These are phyloP conservation scores for Colletotrichum navitas DNA, from an alignment of 2,329 filamentous ascomycete genomes.

Conservation along the genomic window DNA sequence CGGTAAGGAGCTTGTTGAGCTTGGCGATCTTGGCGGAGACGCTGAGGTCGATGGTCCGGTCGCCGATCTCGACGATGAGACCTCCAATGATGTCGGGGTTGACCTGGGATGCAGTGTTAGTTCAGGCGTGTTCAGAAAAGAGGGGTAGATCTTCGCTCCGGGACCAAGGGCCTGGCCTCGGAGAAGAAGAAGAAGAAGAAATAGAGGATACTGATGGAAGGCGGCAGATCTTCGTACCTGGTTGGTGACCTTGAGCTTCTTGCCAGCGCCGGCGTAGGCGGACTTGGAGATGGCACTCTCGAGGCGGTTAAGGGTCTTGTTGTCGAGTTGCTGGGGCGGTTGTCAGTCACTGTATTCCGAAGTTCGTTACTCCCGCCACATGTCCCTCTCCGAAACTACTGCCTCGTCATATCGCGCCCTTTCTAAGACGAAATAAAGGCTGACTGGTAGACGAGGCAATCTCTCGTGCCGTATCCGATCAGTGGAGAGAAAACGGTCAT, in stretches of 20 bases:
- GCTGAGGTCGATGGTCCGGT: conserved; percentile 97
- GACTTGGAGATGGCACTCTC: conserved; percentile 93
- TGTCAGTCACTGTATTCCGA: conserved; percentile 44
- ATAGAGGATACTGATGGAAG: conserved; percentile 3
- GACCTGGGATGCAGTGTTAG: conserved; percentile 66
- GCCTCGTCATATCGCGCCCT: not conserved
- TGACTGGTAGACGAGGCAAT: not conserved
- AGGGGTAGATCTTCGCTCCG: not conserved
- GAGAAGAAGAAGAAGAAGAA: not conserved
- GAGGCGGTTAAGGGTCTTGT: conserved; percentile 85
- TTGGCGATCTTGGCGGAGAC: conserved; percentile 94
- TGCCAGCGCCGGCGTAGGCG: conserved; percentile 86
- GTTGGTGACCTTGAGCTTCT: conserved; percentile 98
- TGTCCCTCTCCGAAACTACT: not conserved
- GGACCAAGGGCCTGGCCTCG: not conserved
- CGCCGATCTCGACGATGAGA: conserved; percentile 94
- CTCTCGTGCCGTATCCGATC: not conserved
- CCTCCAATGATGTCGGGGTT: conserved; percentile 96
- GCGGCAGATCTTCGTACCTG: conserved; percentile 67
- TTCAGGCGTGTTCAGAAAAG: not conserved
- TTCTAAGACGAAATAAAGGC: not conserved
- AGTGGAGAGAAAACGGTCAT: not conserved
- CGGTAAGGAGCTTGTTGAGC: conserved; percentile 99
- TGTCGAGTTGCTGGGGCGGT: conserved; percentile 78
- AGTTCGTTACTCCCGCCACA: not conserved